Percentiles rank a stretch among this genome's conserved stretches.
Conservation (phyloP, 768 basidiomycete genomes). For the Cubamyces sp. region DNA sequence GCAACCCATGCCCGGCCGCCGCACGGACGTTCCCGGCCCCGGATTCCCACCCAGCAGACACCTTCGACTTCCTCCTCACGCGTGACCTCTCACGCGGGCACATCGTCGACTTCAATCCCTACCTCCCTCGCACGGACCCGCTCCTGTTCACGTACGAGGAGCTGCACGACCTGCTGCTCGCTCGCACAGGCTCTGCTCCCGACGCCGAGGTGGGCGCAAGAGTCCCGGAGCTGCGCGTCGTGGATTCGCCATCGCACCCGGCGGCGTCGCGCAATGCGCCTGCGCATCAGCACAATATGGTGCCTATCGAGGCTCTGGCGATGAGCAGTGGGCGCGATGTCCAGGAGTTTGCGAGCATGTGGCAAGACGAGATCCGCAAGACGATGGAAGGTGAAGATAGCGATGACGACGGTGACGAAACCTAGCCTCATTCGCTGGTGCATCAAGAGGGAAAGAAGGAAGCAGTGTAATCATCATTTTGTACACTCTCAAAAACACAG, state of each 20-base stretch:
- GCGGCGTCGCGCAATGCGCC: constrained; percentile 70
- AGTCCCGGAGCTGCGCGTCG: constrained; percentile 55
- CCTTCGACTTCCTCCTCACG: constrained; percentile 86
- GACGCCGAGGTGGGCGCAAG: background rate
- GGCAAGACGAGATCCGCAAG: constrained; percentile 57
- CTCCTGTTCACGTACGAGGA: constrained; percentile 86
- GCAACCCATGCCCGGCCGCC: background rate
- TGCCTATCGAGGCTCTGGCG: constrained; percentile 86
- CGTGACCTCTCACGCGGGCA: constrained; percentile 77
- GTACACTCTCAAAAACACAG: background rate
- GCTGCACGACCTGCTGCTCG: constrained; percentile 48
- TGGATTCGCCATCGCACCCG: constrained; percentile 78
- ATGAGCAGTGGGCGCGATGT: constrained; percentile 76
- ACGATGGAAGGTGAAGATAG: constrained; percentile 20
- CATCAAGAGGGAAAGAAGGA: background rate
- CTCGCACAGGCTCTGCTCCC: constrained; percentile 26
- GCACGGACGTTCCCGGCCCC: background rate
- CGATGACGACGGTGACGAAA: background rate
- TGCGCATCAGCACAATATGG: constrained; percentile 82
- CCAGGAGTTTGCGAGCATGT: constrained; percentile 70
- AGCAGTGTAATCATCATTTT: background rate
- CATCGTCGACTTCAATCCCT: constrained; percentile 92
- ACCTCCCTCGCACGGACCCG: constrained; percentile 82
- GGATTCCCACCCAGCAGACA: constrained; percentile 50
- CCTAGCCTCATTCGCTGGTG: no score